These are phyloP conservation scores for Margaritispora aquatica DNA, from an alignment of 495 filamentous ascomycete genomes.

Conservation along the genomic window DNA sequence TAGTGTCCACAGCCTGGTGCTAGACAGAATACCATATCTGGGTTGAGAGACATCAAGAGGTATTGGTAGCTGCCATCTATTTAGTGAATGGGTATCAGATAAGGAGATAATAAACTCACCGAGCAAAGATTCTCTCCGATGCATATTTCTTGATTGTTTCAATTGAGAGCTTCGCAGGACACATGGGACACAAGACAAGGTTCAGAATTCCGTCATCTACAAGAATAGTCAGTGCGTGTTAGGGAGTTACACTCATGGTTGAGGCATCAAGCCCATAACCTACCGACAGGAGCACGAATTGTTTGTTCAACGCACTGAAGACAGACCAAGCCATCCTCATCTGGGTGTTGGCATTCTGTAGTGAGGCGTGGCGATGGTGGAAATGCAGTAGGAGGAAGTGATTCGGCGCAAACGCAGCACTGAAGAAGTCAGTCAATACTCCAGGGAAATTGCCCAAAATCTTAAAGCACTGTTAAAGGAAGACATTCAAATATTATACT, in stretches of 20 bases:
- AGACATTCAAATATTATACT: too few relatives aligned
- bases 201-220: constrained; percentile 28
- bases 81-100: background rate
- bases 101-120: background rate
- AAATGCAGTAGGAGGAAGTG: constrained; percentile 30
- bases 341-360: constrained; percentile 23
- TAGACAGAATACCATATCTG: constrained; percentile 39
- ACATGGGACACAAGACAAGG: constrained; percentile 34
- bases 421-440: background rate
- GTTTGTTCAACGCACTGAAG: constrained; percentile 30
- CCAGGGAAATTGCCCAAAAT: background rate
- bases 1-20: constrained; percentile 34
- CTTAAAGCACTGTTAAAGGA: too few relatives aligned
- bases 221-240: too few relatives aligned
- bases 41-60: constrained; percentile 25
- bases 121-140: constrained; percentile 23
- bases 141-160: constrained; percentile 30
- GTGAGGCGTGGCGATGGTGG: constrained; percentile 26
- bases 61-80: constrained; percentile 14
- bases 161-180: constrained; percentile 29
- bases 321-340: constrained; percentile 30
- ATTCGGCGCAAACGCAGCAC: constrained; percentile 34
- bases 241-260: too few relatives aligned
- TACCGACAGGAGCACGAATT: constrained; percentile 29
- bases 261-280: too few relatives aligned